Evolutionary conservation across 176 grass and related monocot species (phyloP).

Genomic region (Oryza meridionalis): DNA sequence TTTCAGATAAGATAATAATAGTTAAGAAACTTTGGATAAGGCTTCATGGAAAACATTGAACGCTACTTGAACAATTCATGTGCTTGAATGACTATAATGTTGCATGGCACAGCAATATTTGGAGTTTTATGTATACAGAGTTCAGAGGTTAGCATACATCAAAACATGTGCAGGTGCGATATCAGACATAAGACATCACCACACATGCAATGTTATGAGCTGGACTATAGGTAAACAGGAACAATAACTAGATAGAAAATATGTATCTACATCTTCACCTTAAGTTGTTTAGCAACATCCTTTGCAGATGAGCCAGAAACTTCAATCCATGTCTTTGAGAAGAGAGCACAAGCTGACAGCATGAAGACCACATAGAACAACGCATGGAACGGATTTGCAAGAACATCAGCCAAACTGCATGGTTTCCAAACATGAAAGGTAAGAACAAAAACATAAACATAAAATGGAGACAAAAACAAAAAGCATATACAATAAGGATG

Average conservation of each 20-base stretch:
- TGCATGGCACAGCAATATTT: neutral
- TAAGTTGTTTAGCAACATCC: slow-evolving; percentile 63
- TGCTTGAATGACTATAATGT: neutral
- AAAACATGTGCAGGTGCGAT: neutral
- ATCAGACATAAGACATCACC: neutral
- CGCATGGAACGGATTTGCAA: slow-evolving; percentile 63
- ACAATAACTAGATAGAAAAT: neutral
- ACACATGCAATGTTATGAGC: neutral
- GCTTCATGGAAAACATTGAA: neutral
- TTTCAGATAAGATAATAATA: neutral
- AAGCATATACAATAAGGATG: neutral
- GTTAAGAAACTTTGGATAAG: neutral
- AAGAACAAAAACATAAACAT: neutral
- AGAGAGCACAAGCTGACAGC: slow-evolving; percentile 61
- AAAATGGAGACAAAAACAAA: neutral
- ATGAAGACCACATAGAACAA: slow-evolving; percentile 64
- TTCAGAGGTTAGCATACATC: neutral
- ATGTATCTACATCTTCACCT: slow-evolving; percentile 30
- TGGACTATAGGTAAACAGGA: neutral
- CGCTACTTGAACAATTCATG: neutral
- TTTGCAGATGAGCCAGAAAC: slow-evolving; percentile 66
- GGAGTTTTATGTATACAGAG: neutral
- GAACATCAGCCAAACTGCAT: slow-evolving; percentile 60
- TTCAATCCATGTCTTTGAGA: slow-evolving; percentile 71
- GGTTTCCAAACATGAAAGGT: neutral